A percentile compares a stretch with the other conserved stretches of the same genome.
These are phyloP conservation scores for Bipolaris oryzae DNA, from an alignment of 2,329 filamentous ascomycete species.

Conservation along the genomic window DNA sequence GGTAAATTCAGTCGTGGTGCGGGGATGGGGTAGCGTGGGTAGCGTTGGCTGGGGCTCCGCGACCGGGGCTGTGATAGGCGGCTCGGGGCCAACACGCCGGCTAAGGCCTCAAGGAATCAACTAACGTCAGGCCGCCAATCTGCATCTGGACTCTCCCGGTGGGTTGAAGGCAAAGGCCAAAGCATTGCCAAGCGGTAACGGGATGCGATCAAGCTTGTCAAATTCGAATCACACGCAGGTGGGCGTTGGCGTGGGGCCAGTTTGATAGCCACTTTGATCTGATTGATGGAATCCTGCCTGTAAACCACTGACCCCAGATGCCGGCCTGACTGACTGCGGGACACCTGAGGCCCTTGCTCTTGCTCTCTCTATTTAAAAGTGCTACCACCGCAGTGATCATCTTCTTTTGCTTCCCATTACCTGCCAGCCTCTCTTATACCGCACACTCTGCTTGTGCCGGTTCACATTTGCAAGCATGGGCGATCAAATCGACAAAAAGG, in stretches of 20 bases:
- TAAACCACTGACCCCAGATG: constrained; percentile 18
- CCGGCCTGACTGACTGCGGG: not conserved
- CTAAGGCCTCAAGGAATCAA: constrained; percentile 14
- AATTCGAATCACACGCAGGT: constrained; percentile 21
- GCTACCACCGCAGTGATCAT: constrained; percentile 5
- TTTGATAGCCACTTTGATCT: constrained; percentile 15
- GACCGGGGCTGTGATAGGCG: constrained; percentile 24
- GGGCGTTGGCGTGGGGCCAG: constrained; percentile 24
- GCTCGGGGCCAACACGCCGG: constrained; percentile 8
- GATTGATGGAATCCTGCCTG: constrained; percentile 31
- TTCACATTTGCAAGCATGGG: constrained; percentile 31
- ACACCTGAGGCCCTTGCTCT: constrained; percentile 9
- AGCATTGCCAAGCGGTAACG: constrained; percentile 20
- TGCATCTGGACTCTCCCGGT: constrained; percentile 20
- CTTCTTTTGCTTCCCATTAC: constrained; percentile 25
- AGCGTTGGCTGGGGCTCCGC: constrained; percentile 18
- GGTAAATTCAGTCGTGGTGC: constrained; percentile 7
- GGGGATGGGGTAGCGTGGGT: constrained; percentile 7
- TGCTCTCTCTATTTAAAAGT: constrained; percentile 28
- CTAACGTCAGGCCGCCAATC: constrained; percentile 23
- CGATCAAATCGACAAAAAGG: constrained; percentile 27
- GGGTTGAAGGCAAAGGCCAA: constrained; percentile 25
- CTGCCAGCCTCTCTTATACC: constrained; percentile 21
- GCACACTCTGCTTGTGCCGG: constrained; percentile 19
- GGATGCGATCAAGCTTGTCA: constrained; percentile 18